Evolutionary conservation across 2,329 filamentous ascomycete species (phyloP).

Genomic region (Bisporella sp.): DNA sequence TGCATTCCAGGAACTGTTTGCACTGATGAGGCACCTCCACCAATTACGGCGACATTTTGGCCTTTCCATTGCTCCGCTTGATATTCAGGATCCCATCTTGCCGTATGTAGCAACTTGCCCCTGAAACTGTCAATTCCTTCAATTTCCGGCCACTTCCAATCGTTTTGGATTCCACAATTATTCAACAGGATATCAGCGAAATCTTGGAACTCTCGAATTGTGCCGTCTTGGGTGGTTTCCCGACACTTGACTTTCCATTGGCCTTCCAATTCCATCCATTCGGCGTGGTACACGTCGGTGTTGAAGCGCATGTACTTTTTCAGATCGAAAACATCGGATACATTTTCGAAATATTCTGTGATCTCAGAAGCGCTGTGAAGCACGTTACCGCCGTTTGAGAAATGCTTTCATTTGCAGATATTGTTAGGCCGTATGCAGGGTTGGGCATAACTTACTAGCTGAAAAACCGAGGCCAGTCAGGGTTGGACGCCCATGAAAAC

Average conservation of each 20-base stretch:
- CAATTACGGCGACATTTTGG: slow-evolving; percentile 46
- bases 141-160: slow-evolving; percentile 40
- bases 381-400: slow-evolving; percentile 28
- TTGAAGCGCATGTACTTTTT: slow-evolving; percentile 46
- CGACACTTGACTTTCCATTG: slow-evolving; percentile 42
- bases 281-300: slow-evolving; percentile 37
- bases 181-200: slow-evolving; percentile 19
- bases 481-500: slow-evolving; percentile 33
- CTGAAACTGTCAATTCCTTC: slow-evolving; percentile 38
- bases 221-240: slow-evolving; percentile 24
- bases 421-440: not conserved
- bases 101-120: slow-evolving; percentile 46
- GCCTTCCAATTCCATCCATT: slow-evolving; percentile 41
- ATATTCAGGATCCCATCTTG: slow-evolving; percentile 40
- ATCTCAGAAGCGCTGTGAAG: slow-evolving; percentile 39
- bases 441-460: slow-evolving; percentile 32
- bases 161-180: slow-evolving; percentile 20
- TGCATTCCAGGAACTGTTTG: slow-evolving; percentile 45
- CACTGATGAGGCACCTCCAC: slow-evolving; percentile 47
- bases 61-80: slow-evolving; percentile 27
- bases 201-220: slow-evolving; percentile 16
- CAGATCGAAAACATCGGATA: slow-evolving; percentile 40
- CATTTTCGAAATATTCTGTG: slow-evolving; percentile 39
- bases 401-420: slow-evolving; percentile 42
- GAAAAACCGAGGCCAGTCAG: slow-evolving; percentile 35